phyloP scores from a whole-genome alignment of 2,329 filamentous ascomycete genomes.

The Coniochaeta sp. region DNA sequence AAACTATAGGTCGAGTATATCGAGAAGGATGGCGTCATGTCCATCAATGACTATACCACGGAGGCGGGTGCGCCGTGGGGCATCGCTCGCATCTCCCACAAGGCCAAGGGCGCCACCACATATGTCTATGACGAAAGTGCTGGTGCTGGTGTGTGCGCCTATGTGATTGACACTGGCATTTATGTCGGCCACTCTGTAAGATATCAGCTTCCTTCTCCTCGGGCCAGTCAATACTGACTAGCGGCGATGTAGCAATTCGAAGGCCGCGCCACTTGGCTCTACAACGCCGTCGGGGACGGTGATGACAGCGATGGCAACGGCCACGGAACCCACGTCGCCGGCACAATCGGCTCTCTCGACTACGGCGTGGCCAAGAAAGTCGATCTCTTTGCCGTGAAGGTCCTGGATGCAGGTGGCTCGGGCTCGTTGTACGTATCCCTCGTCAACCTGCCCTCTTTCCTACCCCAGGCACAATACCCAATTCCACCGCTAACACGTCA shows the following conservation, averaged over 20 bases:
- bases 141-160: constrained; percentile 22
- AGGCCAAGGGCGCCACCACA: constrained; percentile 11
- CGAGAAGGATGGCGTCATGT: constrained; percentile 21
- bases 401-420: constrained; percentile 29
- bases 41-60: constrained; percentile 18
- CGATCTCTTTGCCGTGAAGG: constrained; percentile 36
- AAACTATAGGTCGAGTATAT: constrained; percentile 23
- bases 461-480: background rate
- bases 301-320: constrained; percentile 33
- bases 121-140: constrained; percentile 21
- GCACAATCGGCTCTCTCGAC: constrained; percentile 14
- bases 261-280: constrained; percentile 32
- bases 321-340: constrained; percentile 41
- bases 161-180: constrained; percentile 43
- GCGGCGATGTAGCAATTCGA: constrained; percentile 23
- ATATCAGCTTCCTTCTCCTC: background rate
- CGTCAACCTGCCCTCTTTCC: background rate
- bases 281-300: constrained; percentile 25
- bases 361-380: constrained; percentile 41
- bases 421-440: constrained; percentile 20
- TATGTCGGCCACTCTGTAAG: constrained; percentile 25
- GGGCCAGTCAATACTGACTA: background rate
- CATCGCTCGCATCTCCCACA: constrained; percentile 19
- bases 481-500: background rate
- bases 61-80: constrained; percentile 20